Conservation (phyloP, 2,329 filamentous ascomycete species). For the Thyridium curvatum region DNA sequence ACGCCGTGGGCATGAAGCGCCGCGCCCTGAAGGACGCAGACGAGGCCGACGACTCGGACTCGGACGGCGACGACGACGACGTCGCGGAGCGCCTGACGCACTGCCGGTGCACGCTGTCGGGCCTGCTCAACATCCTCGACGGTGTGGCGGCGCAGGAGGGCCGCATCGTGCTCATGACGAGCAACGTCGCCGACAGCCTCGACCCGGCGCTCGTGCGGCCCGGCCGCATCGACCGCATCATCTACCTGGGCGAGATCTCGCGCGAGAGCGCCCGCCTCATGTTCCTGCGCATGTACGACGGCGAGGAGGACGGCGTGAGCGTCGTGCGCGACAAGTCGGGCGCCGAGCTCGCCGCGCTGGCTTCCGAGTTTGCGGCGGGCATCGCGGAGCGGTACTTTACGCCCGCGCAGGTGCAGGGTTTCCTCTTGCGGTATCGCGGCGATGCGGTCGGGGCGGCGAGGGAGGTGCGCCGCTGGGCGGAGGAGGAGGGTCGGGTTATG, state of each 20-base stretch:
- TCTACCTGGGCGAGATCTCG: slow-evolving; percentile 47
- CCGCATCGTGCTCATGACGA: slow-evolving; percentile 68
- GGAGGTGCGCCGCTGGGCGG: slow-evolving; percentile 27
- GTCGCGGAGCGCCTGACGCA: too few relatives aligned
- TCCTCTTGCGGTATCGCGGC: slow-evolving; percentile 35
- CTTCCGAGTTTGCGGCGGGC: slow-evolving; percentile 44
- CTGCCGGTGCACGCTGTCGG: slow-evolving; percentile 45
- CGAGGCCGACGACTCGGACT: slow-evolving; percentile 14
- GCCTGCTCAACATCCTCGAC: slow-evolving; percentile 63
- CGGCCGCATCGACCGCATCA: slow-evolving; percentile 59
- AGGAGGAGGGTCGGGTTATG: slow-evolving; percentile 21
- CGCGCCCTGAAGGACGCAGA: slow-evolving; percentile 10
- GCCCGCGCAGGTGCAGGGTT: slow-evolving; percentile 43
- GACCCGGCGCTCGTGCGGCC: slow-evolving; percentile 60
- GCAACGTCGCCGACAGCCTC: slow-evolving; percentile 59
- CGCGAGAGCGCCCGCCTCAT: slow-evolving; percentile 35
- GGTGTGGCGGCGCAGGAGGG: slow-evolving; percentile 65
- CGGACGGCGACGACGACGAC: slow-evolving; percentile 8
- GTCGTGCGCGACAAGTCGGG: slow-evolving; percentile 11
- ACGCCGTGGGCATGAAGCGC: slow-evolving; percentile 41
- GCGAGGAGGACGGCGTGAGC: slow-evolving; percentile 16
- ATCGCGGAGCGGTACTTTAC: slow-evolving; percentile 41
- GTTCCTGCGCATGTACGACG: slow-evolving; percentile 39
- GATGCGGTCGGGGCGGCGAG: slow-evolving; percentile 27
- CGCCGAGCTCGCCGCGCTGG: slow-evolving; percentile 35